Conservation (phyloP, 495 filamentous ascomycete species). For the Pseudotulostoma volvatum region DNA sequence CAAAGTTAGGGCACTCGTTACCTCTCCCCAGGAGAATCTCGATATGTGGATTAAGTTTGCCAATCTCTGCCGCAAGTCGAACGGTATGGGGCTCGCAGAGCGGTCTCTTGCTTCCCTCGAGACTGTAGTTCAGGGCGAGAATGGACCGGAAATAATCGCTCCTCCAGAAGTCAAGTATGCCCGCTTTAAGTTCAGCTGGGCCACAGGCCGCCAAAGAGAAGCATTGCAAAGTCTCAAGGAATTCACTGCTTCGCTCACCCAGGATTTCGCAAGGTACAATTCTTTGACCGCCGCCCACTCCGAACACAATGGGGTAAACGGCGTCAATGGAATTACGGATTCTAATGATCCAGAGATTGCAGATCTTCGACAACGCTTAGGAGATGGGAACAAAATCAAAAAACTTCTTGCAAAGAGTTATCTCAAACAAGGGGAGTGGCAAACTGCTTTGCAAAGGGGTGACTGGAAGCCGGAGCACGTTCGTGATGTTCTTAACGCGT, state of each 20-base stretch:
- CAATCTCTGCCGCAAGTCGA: constrained; percentile 90
- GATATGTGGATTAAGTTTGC: constrained; percentile 99
- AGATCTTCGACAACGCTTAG: constrained; percentile 24
- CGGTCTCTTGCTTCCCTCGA: constrained; percentile 75
- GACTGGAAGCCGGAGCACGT: constrained; percentile 68
- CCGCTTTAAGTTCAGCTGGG: constrained; percentile 89
- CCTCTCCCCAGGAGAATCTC: constrained; percentile 78
- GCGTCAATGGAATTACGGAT: constrained; percentile 44
- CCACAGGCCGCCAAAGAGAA: constrained; percentile 48
- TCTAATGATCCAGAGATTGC: constrained; percentile 22
- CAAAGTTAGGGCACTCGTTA: constrained; percentile 82
- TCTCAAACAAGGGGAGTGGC: constrained; percentile 91
- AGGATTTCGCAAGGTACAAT: constrained; percentile 49
- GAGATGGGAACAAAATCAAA: constrained; percentile 32
- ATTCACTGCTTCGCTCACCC: constrained; percentile 64
- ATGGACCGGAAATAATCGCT: constrained; percentile 33
- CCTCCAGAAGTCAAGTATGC: constrained; percentile 78
- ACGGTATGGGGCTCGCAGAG: constrained; percentile 88
- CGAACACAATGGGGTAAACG: constrained; percentile 32
- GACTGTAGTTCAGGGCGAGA: constrained; percentile 41
- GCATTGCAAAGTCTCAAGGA: constrained; percentile 64
- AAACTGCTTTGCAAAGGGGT: constrained; percentile 62
- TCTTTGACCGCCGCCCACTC: constrained; percentile 33
- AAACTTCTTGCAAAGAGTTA: constrained; percentile 87
- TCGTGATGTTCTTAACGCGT: constrained; percentile 58